A percentile compares a stretch with the other conserved stretches of the same genome.
Evolutionary conservation across 2,329 filamentous ascomycete genomes (phyloP).

Genomic region (Fusarium acutatum): DNA sequence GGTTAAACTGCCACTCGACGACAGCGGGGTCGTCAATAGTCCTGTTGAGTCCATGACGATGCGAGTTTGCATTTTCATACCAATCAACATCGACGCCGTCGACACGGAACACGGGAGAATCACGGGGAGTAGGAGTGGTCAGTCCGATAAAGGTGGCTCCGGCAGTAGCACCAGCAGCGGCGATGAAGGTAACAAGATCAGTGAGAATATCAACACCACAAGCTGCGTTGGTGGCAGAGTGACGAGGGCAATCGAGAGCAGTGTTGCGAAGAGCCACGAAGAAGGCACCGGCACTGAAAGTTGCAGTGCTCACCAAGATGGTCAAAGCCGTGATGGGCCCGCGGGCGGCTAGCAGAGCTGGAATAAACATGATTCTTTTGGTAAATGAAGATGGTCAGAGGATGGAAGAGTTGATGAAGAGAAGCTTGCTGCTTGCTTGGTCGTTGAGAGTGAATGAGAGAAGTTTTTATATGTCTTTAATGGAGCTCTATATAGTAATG

Average conservation of each 20-base stretch:
- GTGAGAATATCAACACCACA: background rate
- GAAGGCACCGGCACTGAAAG: background rate
- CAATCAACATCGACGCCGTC: background rate
- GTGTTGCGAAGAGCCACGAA: background rate
- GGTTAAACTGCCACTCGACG: background rate
- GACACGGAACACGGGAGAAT: background rate
- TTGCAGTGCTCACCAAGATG: background rate
- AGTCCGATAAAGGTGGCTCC: background rate
- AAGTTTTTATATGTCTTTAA: background rate
- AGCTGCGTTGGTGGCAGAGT: background rate
- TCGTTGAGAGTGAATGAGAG: rapidly evolving
- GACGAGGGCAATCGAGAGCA: background rate
- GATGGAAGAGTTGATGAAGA: background rate
- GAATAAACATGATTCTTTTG: background rate
- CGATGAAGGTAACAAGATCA: background rate
- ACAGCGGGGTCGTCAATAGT: background rate
- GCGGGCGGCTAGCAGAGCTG: background rate
- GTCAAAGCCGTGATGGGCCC: background rate
- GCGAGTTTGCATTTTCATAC: background rate
- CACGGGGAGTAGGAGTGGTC: background rate
- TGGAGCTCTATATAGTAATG: rapidly evolving
- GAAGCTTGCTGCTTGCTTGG: background rate
- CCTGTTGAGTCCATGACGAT: background rate
- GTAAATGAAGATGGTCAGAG: rapidly evolving
- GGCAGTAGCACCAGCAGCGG: background rate